Conservation (phyloP, 208 protist species). For the Leishmania guyanensis region DNA sequence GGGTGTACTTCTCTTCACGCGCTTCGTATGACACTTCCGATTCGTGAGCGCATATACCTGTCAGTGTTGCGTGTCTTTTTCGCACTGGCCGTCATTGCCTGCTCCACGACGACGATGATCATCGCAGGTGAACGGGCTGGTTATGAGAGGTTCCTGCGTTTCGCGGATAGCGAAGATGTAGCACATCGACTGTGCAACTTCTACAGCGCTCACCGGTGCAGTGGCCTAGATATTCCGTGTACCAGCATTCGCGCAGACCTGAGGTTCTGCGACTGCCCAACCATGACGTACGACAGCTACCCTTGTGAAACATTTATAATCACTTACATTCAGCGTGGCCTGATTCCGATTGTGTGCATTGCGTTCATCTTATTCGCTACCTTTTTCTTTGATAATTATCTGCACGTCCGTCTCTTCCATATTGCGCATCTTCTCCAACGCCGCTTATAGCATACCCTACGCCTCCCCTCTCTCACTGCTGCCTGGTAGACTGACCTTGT, state of each 20-base stretch:
- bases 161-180: not conserved
- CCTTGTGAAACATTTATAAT: slow-evolving; percentile 11
- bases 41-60: slow-evolving; percentile 13
- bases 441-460: slow-evolving; percentile 9
- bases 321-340: slow-evolving; percentile 10
- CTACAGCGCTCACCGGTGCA: slow-evolving; percentile 39
- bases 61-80: slow-evolving; percentile 24
- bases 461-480: not conserved
- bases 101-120: slow-evolving; percentile 45
- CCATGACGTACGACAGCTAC: not conserved
- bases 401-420: slow-evolving; percentile 30
- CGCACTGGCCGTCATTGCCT: slow-evolving; percentile 31
- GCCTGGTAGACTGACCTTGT: not conserved
- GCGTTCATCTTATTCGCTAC: slow-evolving; percentile 17
- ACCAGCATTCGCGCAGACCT: not conserved
- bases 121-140: slow-evolving; percentile 31
- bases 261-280: not conserved
- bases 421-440: slow-evolving; percentile 23
- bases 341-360: slow-evolving; percentile 28
- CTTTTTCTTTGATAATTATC: slow-evolving; percentile 25
- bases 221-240: slow-evolving; percentile 42
- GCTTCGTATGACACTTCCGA: slow-evolving; percentile 54
- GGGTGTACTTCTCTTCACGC: slow-evolving; percentile 49
- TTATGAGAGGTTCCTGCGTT: slow-evolving; percentile 5
- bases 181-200: slow-evolving; percentile 17